Conservation (phyloP, 495 filamentous ascomycete genomes). For the Aspergillus heteromorphus region DNA sequence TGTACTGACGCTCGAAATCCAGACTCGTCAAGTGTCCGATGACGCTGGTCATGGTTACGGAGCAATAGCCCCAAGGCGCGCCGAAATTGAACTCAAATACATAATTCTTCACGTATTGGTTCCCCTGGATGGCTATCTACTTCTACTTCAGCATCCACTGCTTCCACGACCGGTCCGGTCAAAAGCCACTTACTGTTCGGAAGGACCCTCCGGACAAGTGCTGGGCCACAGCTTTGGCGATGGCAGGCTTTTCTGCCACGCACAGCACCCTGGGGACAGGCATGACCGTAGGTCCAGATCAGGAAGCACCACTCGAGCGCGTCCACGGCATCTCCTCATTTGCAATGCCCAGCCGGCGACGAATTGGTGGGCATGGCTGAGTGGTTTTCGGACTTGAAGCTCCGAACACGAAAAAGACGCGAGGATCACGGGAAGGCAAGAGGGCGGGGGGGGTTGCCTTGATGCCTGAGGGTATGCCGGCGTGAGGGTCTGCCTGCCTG, state of each 20-base stretch:
- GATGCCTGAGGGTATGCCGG: constrained; percentile 1
- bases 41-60: constrained; percentile 89
- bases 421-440: constrained; percentile 4
- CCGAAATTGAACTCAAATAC: constrained; percentile 84
- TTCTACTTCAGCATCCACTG: constrained; percentile 22
- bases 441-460: neutral
- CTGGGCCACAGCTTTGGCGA: constrained; percentile 85
- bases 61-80: constrained; percentile 69
- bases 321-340: neutral
- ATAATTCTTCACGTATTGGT: constrained; percentile 89
- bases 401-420: constrained; percentile 13
- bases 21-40: constrained; percentile 72
- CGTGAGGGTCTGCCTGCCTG: neutral
- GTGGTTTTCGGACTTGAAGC: neutral
- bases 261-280: constrained; percentile 64
- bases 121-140: constrained; percentile 54
- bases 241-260: constrained; percentile 95
- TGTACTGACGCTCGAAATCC: constrained; percentile 66
- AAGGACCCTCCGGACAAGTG: constrained; percentile 76
- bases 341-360: neutral
- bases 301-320: neutral
- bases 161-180: neutral
- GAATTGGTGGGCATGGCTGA: neutral
- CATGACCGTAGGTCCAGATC: constrained; percentile 7
- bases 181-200: constrained; percentile 55